Percentiles rank a stretch among this genome's conserved stretches.
Evolutionary conservation across 2,329 filamentous ascomycete species (phyloP).

Genomic region (Hypomyces rosellus): DNA sequence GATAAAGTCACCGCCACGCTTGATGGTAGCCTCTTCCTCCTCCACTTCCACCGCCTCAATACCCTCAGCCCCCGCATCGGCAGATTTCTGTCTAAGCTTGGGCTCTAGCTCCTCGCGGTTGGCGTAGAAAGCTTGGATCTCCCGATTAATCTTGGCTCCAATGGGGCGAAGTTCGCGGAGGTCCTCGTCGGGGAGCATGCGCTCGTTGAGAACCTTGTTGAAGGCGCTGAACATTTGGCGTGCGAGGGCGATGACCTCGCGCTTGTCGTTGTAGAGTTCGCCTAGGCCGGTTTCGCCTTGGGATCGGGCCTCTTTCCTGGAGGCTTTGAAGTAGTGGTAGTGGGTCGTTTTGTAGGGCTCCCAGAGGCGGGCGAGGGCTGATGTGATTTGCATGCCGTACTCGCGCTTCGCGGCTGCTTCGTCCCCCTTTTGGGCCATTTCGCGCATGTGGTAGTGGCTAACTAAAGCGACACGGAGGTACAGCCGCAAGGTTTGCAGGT

Average conservation of each 20-base stretch:
- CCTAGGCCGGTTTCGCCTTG: not conserved
- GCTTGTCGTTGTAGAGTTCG: slow-evolving; percentile 28
- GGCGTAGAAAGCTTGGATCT: slow-evolving; percentile 30
- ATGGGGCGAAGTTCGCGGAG: slow-evolving; percentile 26
- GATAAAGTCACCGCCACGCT: slow-evolving; percentile 20
- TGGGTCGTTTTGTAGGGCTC: slow-evolving; percentile 38
- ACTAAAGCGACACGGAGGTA: slow-evolving; percentile 53
- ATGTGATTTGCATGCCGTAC: slow-evolving; percentile 44
- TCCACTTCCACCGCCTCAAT: slow-evolving; percentile 14
- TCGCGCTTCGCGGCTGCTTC: slow-evolving; percentile 31
- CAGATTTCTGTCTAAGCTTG: slow-evolving; percentile 18
- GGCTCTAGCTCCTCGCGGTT: slow-evolving; percentile 29
- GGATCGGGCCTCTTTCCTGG: slow-evolving; percentile 11
- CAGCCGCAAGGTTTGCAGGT: slow-evolving; percentile 43
- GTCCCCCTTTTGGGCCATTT: slow-evolving; percentile 24
- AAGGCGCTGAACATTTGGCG: slow-evolving; percentile 40
- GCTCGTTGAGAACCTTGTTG: slow-evolving; percentile 37
- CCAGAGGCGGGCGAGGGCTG: slow-evolving; percentile 47
- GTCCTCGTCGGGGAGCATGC: slow-evolving; percentile 30
- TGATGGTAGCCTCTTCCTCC: slow-evolving; percentile 14
- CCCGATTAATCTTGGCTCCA: slow-evolving; percentile 31
- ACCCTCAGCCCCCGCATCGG: slow-evolving; percentile 3
- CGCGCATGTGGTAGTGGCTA: slow-evolving; percentile 35
- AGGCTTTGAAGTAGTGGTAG: slow-evolving; percentile 29
- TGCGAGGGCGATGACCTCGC: slow-evolving; percentile 39